Evolutionary conservation across 495 filamentous ascomycete species (phyloP).

Genomic region (Tetracladium setigerum): DNA sequence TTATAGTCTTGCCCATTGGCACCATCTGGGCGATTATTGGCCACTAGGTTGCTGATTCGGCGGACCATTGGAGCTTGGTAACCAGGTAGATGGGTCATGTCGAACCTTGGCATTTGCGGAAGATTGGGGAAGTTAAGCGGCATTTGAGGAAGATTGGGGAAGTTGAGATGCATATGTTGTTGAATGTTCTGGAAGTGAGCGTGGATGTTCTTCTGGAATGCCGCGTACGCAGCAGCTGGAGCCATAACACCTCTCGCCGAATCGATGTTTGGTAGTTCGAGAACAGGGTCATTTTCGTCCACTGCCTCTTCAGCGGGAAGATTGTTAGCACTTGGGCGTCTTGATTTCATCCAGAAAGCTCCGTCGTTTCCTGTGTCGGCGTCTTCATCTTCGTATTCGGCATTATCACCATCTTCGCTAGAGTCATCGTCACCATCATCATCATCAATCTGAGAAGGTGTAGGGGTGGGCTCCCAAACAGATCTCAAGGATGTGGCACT

Average conservation of each 20-base stretch:
- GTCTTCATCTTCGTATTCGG: conserved; percentile 30
- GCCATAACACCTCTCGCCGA: conserved; percentile 34
- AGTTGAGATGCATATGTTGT: conserved; percentile 58
- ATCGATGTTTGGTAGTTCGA: conserved; percentile 19
- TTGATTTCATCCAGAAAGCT: conserved; percentile 27
- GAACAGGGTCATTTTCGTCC: conserved; percentile 20
- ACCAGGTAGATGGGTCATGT: conserved; percentile 48
- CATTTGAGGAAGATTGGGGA: conserved; percentile 55
- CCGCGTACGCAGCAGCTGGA: conserved; percentile 55
- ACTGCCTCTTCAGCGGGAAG: conserved; percentile 34
- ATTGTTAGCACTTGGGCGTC: conserved; percentile 31
- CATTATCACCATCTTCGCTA: conserved; percentile 29
- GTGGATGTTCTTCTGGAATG: conserved; percentile 68
- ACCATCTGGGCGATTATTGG: conserved; percentile 28
- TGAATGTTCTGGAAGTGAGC: conserved; percentile 76
- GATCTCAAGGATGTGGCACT: conserved; percentile 60
- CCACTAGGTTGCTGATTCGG: conserved; percentile 64
- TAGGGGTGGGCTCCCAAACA: conserved; percentile 47
- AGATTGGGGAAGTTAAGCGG: conserved; percentile 62
- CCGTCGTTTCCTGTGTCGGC: conserved; percentile 29
- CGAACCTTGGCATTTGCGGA: conserved; percentile 39
- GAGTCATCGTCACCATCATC: conserved; percentile 27
- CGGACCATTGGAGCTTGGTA: conserved; percentile 68
- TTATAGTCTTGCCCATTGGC: conserved; percentile 41
- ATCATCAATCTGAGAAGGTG: conserved; percentile 31